phyloP scores from a whole-genome alignment of 441 rosid genomes.

The Brassica hybrid region DNA sequence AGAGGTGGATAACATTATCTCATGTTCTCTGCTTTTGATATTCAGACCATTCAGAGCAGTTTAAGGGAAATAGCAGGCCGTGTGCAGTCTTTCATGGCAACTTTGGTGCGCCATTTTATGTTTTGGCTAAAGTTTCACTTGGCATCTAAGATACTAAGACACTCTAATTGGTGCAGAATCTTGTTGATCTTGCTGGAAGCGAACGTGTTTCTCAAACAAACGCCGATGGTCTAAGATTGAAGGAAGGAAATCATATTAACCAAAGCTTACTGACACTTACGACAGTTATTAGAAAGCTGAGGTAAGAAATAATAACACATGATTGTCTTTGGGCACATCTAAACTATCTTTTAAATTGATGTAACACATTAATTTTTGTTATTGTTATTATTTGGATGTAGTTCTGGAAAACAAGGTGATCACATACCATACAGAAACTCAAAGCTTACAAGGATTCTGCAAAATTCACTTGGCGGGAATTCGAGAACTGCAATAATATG shows the following conservation, averaged over 20 bases:
- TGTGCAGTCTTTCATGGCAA: constrained; percentile 82
- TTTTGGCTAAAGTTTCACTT: constrained; percentile 25
- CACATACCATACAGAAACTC: constrained; percentile 96
- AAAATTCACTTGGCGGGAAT: constrained; percentile 95
- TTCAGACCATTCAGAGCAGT: constrained; percentile 83
- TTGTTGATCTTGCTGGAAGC: constrained; percentile 98
- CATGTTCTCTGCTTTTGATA: constrained; percentile 38
- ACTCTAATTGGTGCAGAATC: constrained; percentile 61
- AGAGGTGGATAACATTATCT: constrained; percentile 20
- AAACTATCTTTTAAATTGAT: constrained; percentile 16
- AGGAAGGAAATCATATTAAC: constrained; percentile 94
- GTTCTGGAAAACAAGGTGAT: constrained; percentile 64
- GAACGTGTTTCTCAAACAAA: constrained; percentile 89
- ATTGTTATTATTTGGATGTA: constrained; percentile 47
- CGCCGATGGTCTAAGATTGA: constrained; percentile 76
- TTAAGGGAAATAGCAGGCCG: constrained; percentile 74
- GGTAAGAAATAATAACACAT: constrained; percentile 53
- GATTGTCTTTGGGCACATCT: constrained; percentile 28
- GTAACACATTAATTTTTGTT: constrained; percentile 16
- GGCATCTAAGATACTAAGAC: constrained; percentile 24
- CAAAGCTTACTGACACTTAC: constrained; percentile 92
- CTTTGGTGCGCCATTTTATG: constrained; percentile 62
- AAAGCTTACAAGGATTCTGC: constrained; percentile 92
- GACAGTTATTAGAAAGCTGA: constrained; percentile 91
- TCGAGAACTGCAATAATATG: constrained; percentile 95